phyloP scores from a whole-genome alignment of 2,329 filamentous ascomycete genomes.

The Pyrenophora graminea region DNA sequence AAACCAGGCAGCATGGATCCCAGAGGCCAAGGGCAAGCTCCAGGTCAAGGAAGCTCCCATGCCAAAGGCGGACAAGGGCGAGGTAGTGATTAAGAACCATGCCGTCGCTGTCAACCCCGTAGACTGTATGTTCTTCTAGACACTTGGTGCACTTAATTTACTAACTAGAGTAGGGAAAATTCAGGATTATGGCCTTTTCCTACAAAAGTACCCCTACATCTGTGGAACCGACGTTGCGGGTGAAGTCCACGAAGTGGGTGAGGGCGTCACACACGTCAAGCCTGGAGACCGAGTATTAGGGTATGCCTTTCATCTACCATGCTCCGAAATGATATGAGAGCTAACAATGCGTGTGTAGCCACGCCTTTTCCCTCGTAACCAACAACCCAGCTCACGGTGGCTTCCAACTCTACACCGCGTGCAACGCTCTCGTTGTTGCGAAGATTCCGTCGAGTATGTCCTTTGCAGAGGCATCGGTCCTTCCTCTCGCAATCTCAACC shows the following conservation, averaged over 20 bases:
- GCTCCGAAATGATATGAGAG: neutral
- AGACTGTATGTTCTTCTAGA: constrained; percentile 26
- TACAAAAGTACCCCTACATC: constrained; percentile 42
- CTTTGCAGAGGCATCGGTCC: constrained; percentile 48
- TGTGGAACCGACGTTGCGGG: constrained; percentile 53
- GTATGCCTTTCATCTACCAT: constrained; percentile 15
- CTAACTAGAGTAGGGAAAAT: constrained; percentile 34
- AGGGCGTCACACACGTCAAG: constrained; percentile 51
- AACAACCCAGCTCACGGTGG: constrained; percentile 30
- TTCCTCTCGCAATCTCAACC: constrained; percentile 53
- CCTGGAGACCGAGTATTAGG: constrained; percentile 53
- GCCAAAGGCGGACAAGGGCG: constrained; percentile 32
- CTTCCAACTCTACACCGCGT: constrained; percentile 44
- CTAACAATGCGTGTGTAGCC: constrained; percentile 17
- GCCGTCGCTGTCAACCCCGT: constrained; percentile 42
- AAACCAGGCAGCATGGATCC: constrained; percentile 43
- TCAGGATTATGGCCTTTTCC: constrained; percentile 42
- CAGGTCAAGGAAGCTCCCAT: constrained; percentile 37
- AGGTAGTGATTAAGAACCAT: constrained; percentile 43
- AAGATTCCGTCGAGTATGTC: constrained; percentile 47
- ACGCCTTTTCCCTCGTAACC: constrained; percentile 33
- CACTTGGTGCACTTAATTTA: neutral
- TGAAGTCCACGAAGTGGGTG: constrained; percentile 53
- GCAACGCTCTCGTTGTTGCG: constrained; percentile 36
- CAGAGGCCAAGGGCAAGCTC: constrained; percentile 33